These are phyloP conservation scores for Xylaria sp. DNA, from an alignment of 2,329 filamentous ascomycete species.

Conservation along the genomic window DNA sequence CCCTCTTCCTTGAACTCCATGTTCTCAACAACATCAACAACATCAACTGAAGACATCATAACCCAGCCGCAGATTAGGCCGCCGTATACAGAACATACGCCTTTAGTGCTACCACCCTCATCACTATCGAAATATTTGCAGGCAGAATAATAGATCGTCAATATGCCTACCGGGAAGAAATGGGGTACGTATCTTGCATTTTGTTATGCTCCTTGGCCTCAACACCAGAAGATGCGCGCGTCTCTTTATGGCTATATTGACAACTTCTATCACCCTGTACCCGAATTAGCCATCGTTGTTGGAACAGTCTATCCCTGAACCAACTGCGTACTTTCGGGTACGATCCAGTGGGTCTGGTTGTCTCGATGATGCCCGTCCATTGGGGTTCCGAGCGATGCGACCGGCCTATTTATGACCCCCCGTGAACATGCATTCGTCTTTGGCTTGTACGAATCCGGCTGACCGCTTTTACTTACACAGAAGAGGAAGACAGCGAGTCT, in stretches of 20 bases:
- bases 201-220: slow-evolving; percentile 1
- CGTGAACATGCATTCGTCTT: slow-evolving; percentile 20
- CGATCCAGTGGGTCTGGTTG: slow-evolving; percentile 26
- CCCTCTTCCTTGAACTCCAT: background rate
- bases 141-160: background rate
- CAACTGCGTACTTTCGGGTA: slow-evolving; percentile 18
- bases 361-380: slow-evolving; percentile 12
- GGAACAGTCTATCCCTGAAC: background rate
- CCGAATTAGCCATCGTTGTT: background rate
- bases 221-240: slow-evolving; percentile 1
- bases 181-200: slow-evolving; percentile 46
- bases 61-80: background rate
- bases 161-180: slow-evolving; percentile 47
- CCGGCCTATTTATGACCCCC: slow-evolving; percentile 19
- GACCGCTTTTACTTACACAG: slow-evolving; percentile 36
- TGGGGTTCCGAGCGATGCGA: slow-evolving; percentile 14
- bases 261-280: slow-evolving; percentile 22
- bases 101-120: background rate
- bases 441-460: slow-evolving; percentile 27
- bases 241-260: slow-evolving; percentile 27
- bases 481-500: slow-evolving; percentile 47
- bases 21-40: background rate
- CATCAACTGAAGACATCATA: background rate
- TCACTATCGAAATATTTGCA: background rate
- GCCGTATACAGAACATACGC: background rate